Evolutionary conservation across 1,284 basidiomycete genomes (phyloP).

Genomic region (Boletellus sp.): DNA sequence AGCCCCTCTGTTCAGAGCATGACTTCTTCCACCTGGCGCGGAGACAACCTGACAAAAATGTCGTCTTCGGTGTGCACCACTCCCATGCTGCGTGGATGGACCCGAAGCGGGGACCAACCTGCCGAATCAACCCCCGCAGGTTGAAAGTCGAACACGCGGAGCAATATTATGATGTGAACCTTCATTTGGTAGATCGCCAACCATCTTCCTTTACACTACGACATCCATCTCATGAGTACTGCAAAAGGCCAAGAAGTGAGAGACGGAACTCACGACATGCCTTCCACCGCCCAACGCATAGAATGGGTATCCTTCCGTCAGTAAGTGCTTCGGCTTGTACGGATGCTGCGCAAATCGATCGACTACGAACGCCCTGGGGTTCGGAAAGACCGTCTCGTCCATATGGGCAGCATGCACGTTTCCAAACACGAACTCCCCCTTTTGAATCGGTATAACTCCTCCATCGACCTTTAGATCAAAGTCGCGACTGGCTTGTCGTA

Average conservation of each 20-base stretch:
- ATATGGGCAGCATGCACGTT: conserved; percentile 21
- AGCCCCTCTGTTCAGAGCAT: background rate
- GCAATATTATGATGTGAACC: conserved; percentile 14
- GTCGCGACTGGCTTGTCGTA: conserved; percentile 18
- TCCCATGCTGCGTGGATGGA: conserved; percentile 17
- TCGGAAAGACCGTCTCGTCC: conserved; percentile 14
- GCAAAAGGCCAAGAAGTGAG: background rate
- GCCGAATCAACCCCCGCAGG: background rate
- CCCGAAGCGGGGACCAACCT: conserved; percentile 14
- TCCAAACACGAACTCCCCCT: conserved; percentile 22
- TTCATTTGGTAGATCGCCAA: conserved; percentile 26
- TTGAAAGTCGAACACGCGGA: conserved; percentile 18
- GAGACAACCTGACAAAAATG: conserved; percentile 10
- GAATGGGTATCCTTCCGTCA: conserved; percentile 19
- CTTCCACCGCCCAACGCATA: conserved; percentile 22
- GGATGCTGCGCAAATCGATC: conserved; percentile 23
- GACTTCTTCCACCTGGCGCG: conserved; percentile 1
- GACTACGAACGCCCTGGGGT: conserved; percentile 15
- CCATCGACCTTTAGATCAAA: conserved; percentile 15
- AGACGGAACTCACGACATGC: conserved; percentile 17
- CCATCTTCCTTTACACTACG: conserved; percentile 28
- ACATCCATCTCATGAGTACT: background rate
- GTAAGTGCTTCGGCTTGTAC: conserved; percentile 19
- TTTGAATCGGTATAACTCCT: conserved; percentile 11
- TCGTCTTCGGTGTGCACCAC: conserved; percentile 23